Conservation (phyloP, 768 basidiomycete genomes). For the Macrocybe gigantea region DNA sequence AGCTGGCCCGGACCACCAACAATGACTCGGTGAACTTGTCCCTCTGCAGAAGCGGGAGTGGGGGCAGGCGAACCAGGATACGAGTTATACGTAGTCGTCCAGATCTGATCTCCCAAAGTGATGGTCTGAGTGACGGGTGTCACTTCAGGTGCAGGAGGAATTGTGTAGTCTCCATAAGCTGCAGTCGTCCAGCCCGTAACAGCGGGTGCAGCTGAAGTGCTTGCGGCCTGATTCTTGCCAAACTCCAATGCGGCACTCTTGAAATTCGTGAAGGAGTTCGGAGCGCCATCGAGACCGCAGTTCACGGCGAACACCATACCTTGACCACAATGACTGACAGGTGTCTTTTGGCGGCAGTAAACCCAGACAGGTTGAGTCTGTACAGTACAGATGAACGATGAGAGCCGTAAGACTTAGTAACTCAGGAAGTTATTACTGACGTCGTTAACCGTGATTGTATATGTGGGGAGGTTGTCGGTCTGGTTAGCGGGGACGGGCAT, state of each 20-base stretch:
- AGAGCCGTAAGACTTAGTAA: neutral
- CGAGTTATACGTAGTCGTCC: conserved; percentile 55
- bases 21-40: conserved; percentile 43
- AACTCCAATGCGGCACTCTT: conserved; percentile 50
- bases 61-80: conserved; percentile 49
- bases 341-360: conserved; percentile 49
- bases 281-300: conserved; percentile 44
- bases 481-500: conserved; percentile 47
- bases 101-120: conserved; percentile 34
- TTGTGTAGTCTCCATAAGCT: conserved; percentile 44
- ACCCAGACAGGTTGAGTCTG: conserved; percentile 57
- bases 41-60: conserved; percentile 42
- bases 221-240: conserved; percentile 41
- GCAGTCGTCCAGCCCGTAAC: conserved; percentile 31
- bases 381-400: conserved; percentile 1
- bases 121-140: conserved; percentile 42
- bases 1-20: conserved; percentile 48
- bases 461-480: conserved; percentile 43
- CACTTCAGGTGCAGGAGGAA: conserved; percentile 41
- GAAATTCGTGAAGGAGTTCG: conserved; percentile 60
- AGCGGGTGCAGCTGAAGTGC: conserved; percentile 27
- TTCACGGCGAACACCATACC: conserved; percentile 70
- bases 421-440: conserved; percentile 16
- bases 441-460: conserved; percentile 44
- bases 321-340: conserved; percentile 50